Percentiles rank a stretch among this genome's conserved stretches.
Conservation (phyloP, 495 filamentous ascomycete species). For the Aspergillus taichungensis region DNA sequence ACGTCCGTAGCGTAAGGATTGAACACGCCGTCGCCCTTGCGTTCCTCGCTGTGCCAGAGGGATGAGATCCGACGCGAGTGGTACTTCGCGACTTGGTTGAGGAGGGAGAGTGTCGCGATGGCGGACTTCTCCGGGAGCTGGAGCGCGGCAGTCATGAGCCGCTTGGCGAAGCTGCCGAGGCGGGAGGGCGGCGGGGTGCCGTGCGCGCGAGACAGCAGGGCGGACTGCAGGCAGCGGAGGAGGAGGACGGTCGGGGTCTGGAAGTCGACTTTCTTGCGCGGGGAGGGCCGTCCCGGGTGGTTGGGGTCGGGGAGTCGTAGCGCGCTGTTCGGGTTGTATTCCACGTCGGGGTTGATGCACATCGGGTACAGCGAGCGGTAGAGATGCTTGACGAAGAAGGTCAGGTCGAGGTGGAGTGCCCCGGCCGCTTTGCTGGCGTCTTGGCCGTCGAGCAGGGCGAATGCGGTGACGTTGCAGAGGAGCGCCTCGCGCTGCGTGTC, state of each 20-base stretch:
- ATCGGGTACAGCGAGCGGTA: conserved; percentile 74
- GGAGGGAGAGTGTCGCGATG: conserved; percentile 62
- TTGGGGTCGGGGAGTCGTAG: conserved; percentile 73
- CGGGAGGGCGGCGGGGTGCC: conserved; percentile 62
- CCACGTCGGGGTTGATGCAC: conserved; percentile 74
- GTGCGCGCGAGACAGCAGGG: conserved; percentile 46
- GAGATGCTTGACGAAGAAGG: conserved; percentile 89
- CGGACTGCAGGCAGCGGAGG: conserved; percentile 69
- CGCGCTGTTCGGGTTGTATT: conserved; percentile 66
- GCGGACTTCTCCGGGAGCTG: conserved; percentile 85
- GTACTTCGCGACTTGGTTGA: conserved; percentile 63
- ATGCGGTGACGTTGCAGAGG: conserved; percentile 93
- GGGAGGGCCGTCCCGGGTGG: conserved; percentile 16
- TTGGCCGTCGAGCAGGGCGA: conserved; percentile 86
- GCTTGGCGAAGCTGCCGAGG: conserved; percentile 89
- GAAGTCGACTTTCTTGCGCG: conserved; percentile 71
- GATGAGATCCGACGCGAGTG: conserved; percentile 60
- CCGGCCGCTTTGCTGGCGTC: conserved; percentile 57
- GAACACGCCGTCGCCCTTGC: conserved; percentile 70
- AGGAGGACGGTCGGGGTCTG: conserved; percentile 87
- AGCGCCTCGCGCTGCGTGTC: conserved; percentile 77
- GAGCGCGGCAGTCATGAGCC: conserved; percentile 69
- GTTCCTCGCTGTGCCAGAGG: conserved; percentile 83
- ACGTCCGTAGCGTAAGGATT: conserved; percentile 48
- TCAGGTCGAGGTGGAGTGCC: conserved; percentile 74